Percentiles rank a stretch among this genome's conserved stretches.
phyloP scores from a whole-genome alignment of 768 basidiomycete genomes.

The Amanita rubescens region DNA sequence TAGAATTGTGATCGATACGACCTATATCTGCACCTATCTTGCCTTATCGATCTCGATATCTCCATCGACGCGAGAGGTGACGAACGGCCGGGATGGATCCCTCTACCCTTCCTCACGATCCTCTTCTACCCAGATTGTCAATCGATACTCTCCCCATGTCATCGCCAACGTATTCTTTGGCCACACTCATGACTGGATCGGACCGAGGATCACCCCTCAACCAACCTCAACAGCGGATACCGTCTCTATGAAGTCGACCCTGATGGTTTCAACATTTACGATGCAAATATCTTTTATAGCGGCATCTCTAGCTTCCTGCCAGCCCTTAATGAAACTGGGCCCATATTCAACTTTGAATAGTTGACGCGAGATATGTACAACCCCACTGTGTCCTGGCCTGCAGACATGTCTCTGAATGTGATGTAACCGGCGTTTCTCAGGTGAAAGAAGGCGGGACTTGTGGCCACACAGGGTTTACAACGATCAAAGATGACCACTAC shows the following conservation, averaged over 20 bases:
- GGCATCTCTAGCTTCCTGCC: constrained; percentile 53
- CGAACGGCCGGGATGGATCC: constrained; percentile 46
- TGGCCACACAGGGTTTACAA: too few species aligned
- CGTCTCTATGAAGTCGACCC: constrained; percentile 68
- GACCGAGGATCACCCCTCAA: constrained; percentile 65
- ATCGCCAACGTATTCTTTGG: constrained; percentile 78
- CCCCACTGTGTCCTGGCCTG: constrained; percentile 12
- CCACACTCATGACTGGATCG: constrained; percentile 39
- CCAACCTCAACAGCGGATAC: constrained; percentile 71
- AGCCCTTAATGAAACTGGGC: constrained; percentile 56
- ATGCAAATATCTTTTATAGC: constrained; percentile 65
- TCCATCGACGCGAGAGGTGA: too few species aligned
- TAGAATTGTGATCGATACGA: too few species aligned
- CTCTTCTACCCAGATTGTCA: constrained; percentile 52
- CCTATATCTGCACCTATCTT: too few species aligned
- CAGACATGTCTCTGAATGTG: too few species aligned
- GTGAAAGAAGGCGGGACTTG: too few species aligned
- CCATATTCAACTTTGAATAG: constrained; percentile 61
- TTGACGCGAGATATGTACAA: constrained; percentile 58
- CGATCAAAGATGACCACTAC: too few species aligned
- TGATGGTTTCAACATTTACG: constrained; percentile 53
- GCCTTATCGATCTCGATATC: too few species aligned
- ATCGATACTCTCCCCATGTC: constrained; percentile 73
- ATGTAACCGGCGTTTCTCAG: too few species aligned
- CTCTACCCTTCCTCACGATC: constrained; percentile 57